Percentiles rank a stretch among this genome's conserved stretches.
These are phyloP conservation scores for Heteromeles arbutifolia DNA, from an alignment of 306 rosid genomes.

Conservation along the genomic window DNA sequence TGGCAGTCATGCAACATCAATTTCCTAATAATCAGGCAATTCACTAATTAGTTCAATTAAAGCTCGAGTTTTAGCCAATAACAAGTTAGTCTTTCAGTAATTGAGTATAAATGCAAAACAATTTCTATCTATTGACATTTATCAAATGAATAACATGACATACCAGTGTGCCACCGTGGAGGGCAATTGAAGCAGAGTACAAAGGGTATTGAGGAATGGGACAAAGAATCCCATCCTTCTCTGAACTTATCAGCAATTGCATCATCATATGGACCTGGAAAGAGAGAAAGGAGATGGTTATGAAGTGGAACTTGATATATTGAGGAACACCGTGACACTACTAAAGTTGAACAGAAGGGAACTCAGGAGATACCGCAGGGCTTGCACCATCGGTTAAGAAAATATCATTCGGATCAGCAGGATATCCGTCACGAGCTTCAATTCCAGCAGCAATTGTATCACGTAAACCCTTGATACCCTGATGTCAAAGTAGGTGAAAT, in stretches of 20 bases:
- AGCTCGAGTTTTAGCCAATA: not conserved
- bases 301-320: not conserved
- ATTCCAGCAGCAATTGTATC: slow-evolving; percentile 84
- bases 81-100: not conserved
- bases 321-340: not conserved
- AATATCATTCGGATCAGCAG: slow-evolving; percentile 65
- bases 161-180: slow-evolving; percentile 88
- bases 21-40: not conserved
- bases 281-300: slow-evolving; percentile 12
- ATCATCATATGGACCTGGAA: slow-evolving; percentile 83
- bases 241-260: slow-evolving; percentile 72
- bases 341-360: not conserved
- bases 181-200: slow-evolving; percentile 90
- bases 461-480: slow-evolving; percentile 85
- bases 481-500: slow-evolving; percentile 12
- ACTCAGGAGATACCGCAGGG: slow-evolving; percentile 51
- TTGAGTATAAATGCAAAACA: not conserved
- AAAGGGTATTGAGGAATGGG: slow-evolving; percentile 94
- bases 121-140: not conserved
- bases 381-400: slow-evolving; percentile 97
- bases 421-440: slow-evolving; percentile 75
- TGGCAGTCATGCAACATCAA: not conserved
- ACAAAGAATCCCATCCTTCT: slow-evolving; percentile 75
- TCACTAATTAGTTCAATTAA: not conserved
- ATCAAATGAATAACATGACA: not conserved